Conservation (phyloP, 345 rosid genomes). For the Durio zibethinus region DNA sequence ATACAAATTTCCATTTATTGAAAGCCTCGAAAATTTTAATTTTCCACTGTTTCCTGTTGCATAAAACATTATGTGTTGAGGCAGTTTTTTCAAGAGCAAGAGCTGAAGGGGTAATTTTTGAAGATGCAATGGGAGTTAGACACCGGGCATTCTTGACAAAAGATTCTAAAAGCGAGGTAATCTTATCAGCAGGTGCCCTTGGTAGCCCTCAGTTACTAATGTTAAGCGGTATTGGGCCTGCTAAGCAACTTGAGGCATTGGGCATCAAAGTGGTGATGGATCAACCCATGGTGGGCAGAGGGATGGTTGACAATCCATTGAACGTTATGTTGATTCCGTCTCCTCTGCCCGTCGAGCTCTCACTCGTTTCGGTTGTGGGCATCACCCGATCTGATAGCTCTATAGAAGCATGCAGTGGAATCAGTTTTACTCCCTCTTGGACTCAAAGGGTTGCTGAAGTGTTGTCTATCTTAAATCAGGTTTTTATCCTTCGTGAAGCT, state of each 20-base stretch:
- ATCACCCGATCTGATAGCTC: slow-evolving; percentile 51
- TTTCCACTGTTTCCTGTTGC: background rate
- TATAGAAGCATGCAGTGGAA: slow-evolving; percentile 71
- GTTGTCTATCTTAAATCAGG: slow-evolving; percentile 43
- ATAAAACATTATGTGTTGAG: background rate
- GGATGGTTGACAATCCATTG: slow-evolving; percentile 83
- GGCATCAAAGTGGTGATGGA: slow-evolving; percentile 51
- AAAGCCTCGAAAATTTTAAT: background rate
- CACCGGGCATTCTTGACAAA: slow-evolving; percentile 43
- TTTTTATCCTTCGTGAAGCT: background rate
- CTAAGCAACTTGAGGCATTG: slow-evolving; percentile 43
- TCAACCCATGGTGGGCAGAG: slow-evolving; percentile 76
- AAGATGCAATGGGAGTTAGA: slow-evolving; percentile 41
- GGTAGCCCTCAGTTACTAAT: slow-evolving; percentile 85
- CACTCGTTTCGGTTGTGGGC: slow-evolving; percentile 75
- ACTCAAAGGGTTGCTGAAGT: slow-evolving; percentile 30
- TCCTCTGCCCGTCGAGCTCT: slow-evolving; percentile 63
- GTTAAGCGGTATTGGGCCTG: slow-evolving; percentile 84
- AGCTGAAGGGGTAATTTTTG: slow-evolving; percentile 65
- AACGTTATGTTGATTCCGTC: slow-evolving; percentile 67
- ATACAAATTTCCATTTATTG: no score
- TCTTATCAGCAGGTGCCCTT: slow-evolving; percentile 70
- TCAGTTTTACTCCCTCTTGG: slow-evolving; percentile 45
- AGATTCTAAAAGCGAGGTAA: slow-evolving; percentile 48
- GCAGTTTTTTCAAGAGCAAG: slow-evolving; percentile 40